These are phyloP conservation scores for Cordyceps farinosa DNA, from an alignment of 2,329 filamentous ascomycete species.

Conservation along the genomic window DNA sequence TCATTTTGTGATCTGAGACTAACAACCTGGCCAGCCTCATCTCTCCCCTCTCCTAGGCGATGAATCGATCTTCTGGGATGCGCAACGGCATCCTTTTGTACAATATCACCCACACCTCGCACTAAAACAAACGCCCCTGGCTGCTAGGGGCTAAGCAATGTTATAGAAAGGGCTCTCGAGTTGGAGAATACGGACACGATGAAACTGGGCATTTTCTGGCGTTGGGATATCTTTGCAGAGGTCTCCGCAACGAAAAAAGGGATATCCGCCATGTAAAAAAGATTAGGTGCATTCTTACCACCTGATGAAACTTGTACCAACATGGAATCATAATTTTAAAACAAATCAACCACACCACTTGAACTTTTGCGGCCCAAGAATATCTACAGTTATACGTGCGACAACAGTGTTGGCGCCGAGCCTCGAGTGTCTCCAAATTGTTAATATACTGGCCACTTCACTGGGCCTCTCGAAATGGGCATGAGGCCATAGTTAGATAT, in stretches of 20 bases:
- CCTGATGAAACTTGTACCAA: slow-evolving; percentile 13
- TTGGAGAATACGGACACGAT: not conserved
- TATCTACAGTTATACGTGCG: not conserved
- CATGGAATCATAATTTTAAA: slow-evolving; percentile 8
- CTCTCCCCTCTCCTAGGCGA: slow-evolving; percentile 58
- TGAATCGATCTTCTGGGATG: not conserved
- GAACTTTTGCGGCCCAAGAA: not conserved
- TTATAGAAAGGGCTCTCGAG: not conserved
- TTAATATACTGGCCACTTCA: too few relatives aligned
- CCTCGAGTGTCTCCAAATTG: too few relatives aligned
- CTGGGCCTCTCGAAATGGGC: too few relatives aligned
- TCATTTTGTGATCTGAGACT: slow-evolving; percentile 24
- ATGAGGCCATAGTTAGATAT: too few relatives aligned
- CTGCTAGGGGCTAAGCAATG: not conserved
- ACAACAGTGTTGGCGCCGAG: too few relatives aligned
- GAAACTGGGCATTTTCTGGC: slow-evolving; percentile 2
- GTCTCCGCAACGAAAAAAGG: not conserved
- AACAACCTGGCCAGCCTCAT: slow-evolving; percentile 46
- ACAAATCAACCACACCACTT: not conserved
- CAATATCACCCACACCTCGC: not conserved
- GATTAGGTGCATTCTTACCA: not conserved
- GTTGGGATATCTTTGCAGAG: slow-evolving; percentile 7
- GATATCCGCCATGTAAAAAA: slow-evolving; percentile 9
- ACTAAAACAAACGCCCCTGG: not conserved
- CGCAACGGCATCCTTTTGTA: not conserved